These are phyloP conservation scores for Beauveria scarabaeidicola DNA, from an alignment of 2,329 filamentous ascomycete genomes.

Conservation along the genomic window DNA sequence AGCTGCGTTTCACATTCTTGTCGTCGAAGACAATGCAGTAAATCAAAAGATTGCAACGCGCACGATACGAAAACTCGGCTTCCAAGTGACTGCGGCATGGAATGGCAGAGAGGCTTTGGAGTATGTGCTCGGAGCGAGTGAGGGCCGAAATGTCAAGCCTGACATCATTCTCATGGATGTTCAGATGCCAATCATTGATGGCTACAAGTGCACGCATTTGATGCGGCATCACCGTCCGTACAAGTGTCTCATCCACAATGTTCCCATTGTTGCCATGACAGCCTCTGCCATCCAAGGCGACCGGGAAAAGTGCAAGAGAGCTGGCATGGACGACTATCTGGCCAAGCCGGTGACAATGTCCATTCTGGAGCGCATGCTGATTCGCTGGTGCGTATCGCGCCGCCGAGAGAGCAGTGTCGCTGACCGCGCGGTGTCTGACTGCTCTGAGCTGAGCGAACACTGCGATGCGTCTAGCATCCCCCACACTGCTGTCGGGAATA, in stretches of 20 bases:
- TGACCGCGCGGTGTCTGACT: constrained; percentile 30
- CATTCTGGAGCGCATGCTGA: constrained; percentile 60
- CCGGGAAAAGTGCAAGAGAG: constrained; percentile 61
- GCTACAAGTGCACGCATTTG: constrained; percentile 67
- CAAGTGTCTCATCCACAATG: constrained; percentile 47
- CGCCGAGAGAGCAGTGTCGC: constrained; percentile 18
- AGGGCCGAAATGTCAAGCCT: constrained; percentile 46
- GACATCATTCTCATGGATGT: constrained; percentile 75
- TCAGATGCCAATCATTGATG: constrained; percentile 69
- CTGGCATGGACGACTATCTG: constrained; percentile 70
- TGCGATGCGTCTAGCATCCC: constrained; percentile 35
- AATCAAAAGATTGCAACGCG: constrained; percentile 71
- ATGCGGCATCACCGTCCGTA: constrained; percentile 62
- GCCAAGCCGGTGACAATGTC: constrained; percentile 65
- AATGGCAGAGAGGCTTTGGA: constrained; percentile 73
- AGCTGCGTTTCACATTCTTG: constrained; percentile 57
- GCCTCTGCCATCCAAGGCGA: constrained; percentile 72
- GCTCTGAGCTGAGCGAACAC: constrained; percentile 36
- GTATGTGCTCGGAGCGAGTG: constrained; percentile 52
- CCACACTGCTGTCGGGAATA: constrained; percentile 24
- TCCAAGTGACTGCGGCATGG: constrained; percentile 62
- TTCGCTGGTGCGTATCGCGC: constrained; percentile 51
- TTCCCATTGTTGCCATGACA: constrained; percentile 76
- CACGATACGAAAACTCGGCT: constrained; percentile 65
- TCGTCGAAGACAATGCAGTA: constrained; percentile 72